Percentiles rank a stretch among this genome's conserved stretches.
Conservation (phyloP, 306 rosid species). For the Sophora flavescens region DNA sequence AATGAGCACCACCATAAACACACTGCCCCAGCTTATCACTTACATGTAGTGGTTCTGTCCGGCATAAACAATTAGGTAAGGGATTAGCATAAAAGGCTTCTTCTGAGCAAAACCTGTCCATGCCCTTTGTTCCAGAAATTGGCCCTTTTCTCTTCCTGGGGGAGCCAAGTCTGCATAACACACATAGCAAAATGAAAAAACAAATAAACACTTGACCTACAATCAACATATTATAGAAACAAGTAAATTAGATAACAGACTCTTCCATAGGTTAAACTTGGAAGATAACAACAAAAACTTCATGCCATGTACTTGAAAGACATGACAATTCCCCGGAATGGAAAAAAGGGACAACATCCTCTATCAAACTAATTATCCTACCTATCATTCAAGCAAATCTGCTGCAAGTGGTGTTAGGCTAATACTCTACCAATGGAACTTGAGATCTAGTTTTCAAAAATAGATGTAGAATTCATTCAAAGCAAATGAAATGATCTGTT, state of each 20-base stretch:
- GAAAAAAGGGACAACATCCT: too few relatives aligned
- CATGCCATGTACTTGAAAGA: not conserved
- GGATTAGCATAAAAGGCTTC: slow-evolving; percentile 88
- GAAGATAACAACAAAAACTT: slow-evolving; percentile 10
- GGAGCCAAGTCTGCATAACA: slow-evolving; percentile 78
- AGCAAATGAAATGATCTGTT: too few relatives aligned
- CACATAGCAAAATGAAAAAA: slow-evolving; percentile 7
- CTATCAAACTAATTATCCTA: not conserved
- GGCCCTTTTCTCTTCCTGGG: slow-evolving; percentile 95
- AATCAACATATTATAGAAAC: slow-evolving; percentile 3
- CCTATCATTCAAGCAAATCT: not conserved
- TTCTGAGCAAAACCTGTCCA: slow-evolving; percentile 89
- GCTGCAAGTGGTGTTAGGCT: too few relatives aligned
- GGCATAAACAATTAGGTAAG: slow-evolving; percentile 87
- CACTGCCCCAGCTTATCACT: slow-evolving; percentile 53
- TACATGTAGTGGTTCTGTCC: slow-evolving; percentile 47
- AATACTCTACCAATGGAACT: too few relatives aligned
- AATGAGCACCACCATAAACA: slow-evolving; percentile 45
- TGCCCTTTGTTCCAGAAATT: slow-evolving; percentile 83
- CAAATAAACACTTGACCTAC: not conserved
- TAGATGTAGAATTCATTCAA: too few relatives aligned
- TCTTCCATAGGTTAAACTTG: slow-evolving; percentile 14
- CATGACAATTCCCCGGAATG: too few relatives aligned
- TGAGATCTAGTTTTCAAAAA: too few relatives aligned
- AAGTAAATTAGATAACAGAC: slow-evolving; percentile 10